Base-by-base conservation (phyloP, 1,139 yeast species). In the Geotrichum histeridarum region DNA sequence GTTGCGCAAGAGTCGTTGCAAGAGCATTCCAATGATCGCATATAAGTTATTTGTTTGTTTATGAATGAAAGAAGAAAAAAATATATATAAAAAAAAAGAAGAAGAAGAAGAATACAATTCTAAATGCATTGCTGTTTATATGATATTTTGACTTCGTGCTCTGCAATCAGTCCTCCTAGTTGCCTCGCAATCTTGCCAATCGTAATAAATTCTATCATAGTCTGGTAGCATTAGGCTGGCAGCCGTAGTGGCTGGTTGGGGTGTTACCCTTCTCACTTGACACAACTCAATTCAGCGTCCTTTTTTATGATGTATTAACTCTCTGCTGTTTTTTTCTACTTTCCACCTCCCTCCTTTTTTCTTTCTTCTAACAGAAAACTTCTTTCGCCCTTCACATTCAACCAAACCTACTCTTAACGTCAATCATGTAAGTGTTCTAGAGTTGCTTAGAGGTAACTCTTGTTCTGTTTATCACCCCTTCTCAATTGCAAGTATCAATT, bases 201-300 rank as follows among this genome's bases (percentile, higher is more conserved):
- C 3, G 27, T 15, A 38, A 38, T 11, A 9, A n/a, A n/a, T 38
- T 9, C 5, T 5, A 38, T 38, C 14, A 38, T 9, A 15, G 14
- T 2, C 12, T 38, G 15, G 42, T 2, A 38, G 42, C 18, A 9
- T n/a, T 18, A n/a, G 18, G 42, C 17, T 38, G 42, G 18, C 18
- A 18, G 17, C 27, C 4, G 4, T 27, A 15, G 35, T 42, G 33
- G 46, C 33, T 42, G 46, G 46, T 42, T 22, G 15, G 12, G 36
- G 27, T n/a, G 46, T 42, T 42, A 42, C 46, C 46, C 46, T 42
- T 27, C 46, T 30, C 46, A 9, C 30, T 27, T 14, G 43, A 41
- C 43, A 27, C 43, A 15, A 8, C 43, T 14, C 43, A 41, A 14
- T 6, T 12, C n/a, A 14, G 14, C n/a, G 5, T 5, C 27, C n/a